Percentiles rank a stretch among this genome's conserved stretches.
Evolutionary conservation across 75 land plant species (phyloP).

Genomic region (Azolla pinnata): DNA sequence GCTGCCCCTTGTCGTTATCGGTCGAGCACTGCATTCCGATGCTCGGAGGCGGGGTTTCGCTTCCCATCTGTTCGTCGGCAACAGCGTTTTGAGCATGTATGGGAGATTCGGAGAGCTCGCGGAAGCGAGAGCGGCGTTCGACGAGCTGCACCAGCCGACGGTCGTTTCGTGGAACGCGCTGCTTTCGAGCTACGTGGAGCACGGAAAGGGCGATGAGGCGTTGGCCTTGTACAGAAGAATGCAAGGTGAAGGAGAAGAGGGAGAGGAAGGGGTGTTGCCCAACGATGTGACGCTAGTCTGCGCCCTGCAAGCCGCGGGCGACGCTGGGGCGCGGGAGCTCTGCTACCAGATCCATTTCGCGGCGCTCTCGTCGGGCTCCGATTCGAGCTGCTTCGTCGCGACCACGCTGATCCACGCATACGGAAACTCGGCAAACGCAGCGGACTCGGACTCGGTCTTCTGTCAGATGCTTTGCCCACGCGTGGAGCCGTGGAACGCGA

Average conservation of each 20-base stretch:
- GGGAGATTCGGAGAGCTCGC: not conserved
- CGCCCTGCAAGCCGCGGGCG: not conserved
- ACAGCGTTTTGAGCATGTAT: not conserved
- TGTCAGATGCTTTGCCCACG: not conserved
- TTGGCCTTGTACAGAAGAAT: not conserved
- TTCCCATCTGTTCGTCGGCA: constrained; percentile 3
- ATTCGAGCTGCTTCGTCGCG: not conserved
- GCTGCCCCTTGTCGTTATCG: not conserved
- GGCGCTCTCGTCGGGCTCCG: not conserved
- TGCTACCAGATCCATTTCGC: not conserved
- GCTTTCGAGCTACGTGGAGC: constrained; percentile 4
- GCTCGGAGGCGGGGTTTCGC: not conserved
- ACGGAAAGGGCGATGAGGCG: constrained; percentile 3
- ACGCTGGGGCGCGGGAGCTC: not conserved
- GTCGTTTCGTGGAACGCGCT: constrained; percentile 5
- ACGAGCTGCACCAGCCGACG: not conserved
- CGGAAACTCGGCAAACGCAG: not conserved
- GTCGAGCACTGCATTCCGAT: not conserved
- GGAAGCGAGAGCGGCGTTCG: not conserved
- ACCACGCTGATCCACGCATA: not conserved
- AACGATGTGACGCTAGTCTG: not conserved
- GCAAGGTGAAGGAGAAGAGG: too few relatives aligned
- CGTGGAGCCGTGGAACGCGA: not conserved
- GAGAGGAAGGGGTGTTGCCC: not conserved
- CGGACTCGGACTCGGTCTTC: not conserved